Evolutionary conservation across 257 asterid species (phyloP), one percentile per base, ranked within the genome.

Genomic region (Gentiana dahurica): DNA sequence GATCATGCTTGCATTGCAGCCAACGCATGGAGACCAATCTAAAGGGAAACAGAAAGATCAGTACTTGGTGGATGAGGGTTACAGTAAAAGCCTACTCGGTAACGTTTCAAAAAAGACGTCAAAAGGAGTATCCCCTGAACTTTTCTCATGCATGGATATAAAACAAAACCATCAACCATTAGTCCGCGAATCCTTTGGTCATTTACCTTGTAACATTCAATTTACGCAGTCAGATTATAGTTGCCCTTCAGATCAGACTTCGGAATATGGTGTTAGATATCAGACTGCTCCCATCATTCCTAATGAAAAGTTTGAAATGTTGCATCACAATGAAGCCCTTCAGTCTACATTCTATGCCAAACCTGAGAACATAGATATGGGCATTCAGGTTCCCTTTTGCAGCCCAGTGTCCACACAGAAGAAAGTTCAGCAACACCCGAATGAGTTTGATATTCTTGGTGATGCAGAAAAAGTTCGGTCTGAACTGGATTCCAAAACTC

Each of bases 401-500:
- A 66, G 65, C 75, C 67, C 77, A 53, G 71, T 58, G 15, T 59
- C 73, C 32, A 34, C n/a, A 15, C 74, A 68, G 71, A 65, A 63
- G 33, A 76, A 61, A 57, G 62, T 62, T 35, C 75, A 65, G 41
- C 65, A 51, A 55, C 57, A 64, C 34, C 75, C 71, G 33, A 66
- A 68, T 43, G 68, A 77, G 58, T 54, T 73, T 13, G 77, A 85
- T 60, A 66, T 65, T 62, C 70, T 36, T 54, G 62, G 54, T 58
- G 80, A 68, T 63, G 44, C 51, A 54, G 82, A 68, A 61, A 82
- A 77, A 52, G 73, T 60, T 56, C 86, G 73, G 13, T 65, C 68
- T 53, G 84, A 76, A 69, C 65, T 80, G 68, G 83, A 72, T 58
- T 74, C 85, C 46, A 75, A 90, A 36, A 67, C 64, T 54, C 44